Base-by-base conservation (phyloP, 306 rosid species). In the Rubus parviflorus region DNA sequence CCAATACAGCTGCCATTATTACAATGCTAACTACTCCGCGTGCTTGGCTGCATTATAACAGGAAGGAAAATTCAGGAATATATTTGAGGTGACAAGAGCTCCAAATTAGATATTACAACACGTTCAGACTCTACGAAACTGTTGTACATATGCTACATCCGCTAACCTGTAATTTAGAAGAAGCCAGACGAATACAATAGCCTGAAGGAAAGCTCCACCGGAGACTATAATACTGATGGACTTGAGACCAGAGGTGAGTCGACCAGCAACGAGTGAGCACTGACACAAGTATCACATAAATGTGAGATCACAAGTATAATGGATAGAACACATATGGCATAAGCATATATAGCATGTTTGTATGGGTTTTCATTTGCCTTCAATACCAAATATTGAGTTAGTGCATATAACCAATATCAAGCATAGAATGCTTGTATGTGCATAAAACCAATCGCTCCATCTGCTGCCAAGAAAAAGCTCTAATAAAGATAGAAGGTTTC, bases 211-310 rank as follows among this genome's bases (percentile, higher is more conserved):
- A 77, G 85, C 87, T 79, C 99, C 99, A 58, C 75, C 73, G 8
- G 90, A 84, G 63, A 95, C 90, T 79, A 89, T 89, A 43, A 84
- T 49, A n/a, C 91, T 89, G 87, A 94, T 90, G 53, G 97, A 89
- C 17, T 83, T 62, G 79, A 92, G 98, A 82, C 95, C 96, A 67
- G 97, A 85, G 56, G 97, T 95, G 68, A 92, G 93, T 73, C 93
- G 92, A 81, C 98, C 97, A 69, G 98, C 95, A 52, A 81, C 82
- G 73, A 92, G 79, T 46, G 99, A 92, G 85, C 94, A 90, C 92
- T 95, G 79, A 54, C 62, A 87, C 40, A 69, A 82, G 49, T 25
- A 46, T 48, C 49, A 53, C 35, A 64, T 67, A 72, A 76, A 49
- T 51, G 41, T 68, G 70, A 65, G 72, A 25, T 63, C 16, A 48